phyloP scores from a whole-genome alignment of 2,329 filamentous ascomycete genomes.

The Venturia nashicola region DNA sequence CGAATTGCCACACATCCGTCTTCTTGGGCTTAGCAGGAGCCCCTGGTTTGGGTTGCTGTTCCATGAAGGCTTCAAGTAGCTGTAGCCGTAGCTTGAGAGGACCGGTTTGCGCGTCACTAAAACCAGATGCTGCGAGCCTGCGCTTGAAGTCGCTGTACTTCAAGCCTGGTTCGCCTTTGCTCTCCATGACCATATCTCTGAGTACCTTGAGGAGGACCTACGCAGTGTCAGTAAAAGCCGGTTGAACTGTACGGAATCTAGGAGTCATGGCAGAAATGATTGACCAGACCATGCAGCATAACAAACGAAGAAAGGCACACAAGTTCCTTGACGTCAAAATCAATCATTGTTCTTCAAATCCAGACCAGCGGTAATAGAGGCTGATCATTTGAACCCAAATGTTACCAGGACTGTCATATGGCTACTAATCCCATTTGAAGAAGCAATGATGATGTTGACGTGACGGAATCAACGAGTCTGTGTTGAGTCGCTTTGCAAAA shows the following conservation, averaged over 20 bases:
- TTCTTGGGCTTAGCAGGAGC: slow-evolving; percentile 7
- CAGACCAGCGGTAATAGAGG: not conserved
- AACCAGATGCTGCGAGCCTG: slow-evolving; percentile 22
- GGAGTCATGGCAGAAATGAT: not conserved
- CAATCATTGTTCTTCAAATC: not conserved
- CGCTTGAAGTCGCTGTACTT: slow-evolving; percentile 38
- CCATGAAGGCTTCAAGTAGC: slow-evolving; percentile 52
- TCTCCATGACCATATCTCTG: slow-evolving; percentile 39
- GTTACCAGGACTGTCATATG: not conserved
- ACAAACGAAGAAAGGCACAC: not conserved
- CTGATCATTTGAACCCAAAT: not conserved
- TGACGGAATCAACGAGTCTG: not conserved
- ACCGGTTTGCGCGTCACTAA: slow-evolving; percentile 37
- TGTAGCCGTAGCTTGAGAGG: slow-evolving; percentile 50
- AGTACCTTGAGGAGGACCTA: slow-evolving; percentile 44
- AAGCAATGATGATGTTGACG: not conserved
- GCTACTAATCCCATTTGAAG: not conserved
- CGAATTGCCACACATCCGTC: slow-evolving; percentile 14
- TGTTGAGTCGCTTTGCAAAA: not conserved
- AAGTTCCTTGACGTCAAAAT: not conserved
- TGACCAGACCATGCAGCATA: not conserved
- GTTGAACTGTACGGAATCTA: not conserved
- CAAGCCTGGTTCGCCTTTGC: slow-evolving; percentile 33
- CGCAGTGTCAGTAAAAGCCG: slow-evolving; percentile 5
- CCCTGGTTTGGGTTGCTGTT: slow-evolving; percentile 15